These are phyloP conservation scores for Blastomyces emzantsi DNA, from an alignment of 2,329 filamentous ascomycete genomes.

Conservation along the genomic window DNA sequence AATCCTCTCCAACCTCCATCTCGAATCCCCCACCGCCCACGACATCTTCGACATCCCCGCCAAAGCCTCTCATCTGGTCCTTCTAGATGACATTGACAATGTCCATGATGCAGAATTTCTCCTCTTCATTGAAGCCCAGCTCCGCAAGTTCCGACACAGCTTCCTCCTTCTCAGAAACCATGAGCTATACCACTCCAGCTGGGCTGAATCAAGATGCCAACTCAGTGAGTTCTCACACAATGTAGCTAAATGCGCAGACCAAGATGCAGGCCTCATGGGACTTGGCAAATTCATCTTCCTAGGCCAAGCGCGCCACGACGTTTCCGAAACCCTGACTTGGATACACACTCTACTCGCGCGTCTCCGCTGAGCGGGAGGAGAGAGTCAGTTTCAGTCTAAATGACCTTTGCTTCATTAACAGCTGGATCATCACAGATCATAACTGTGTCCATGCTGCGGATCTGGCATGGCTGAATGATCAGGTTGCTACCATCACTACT, in stretches of 20 bases:
- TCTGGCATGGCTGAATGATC: constrained; percentile 33
- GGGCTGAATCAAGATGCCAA: constrained; percentile 20
- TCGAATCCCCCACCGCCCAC: constrained; percentile 43
- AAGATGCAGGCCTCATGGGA: constrained; percentile 6
- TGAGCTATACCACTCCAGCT: constrained; percentile 41
- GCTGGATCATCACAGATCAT: constrained; percentile 30
- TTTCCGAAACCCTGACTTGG: constrained; percentile 35
- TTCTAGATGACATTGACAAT: constrained; percentile 50
- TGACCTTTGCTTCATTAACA: constrained; percentile 44
- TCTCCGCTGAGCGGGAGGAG: constrained; percentile 32
- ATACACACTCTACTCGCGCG: constrained; percentile 44
- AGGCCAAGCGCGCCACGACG: constrained; percentile 33
- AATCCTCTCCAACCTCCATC: constrained; percentile 51
- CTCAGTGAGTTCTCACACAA: constrained; percentile 22
- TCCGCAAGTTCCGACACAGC: constrained; percentile 42
- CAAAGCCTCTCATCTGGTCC: constrained; percentile 43
- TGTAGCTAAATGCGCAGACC: constrained; percentile 14
- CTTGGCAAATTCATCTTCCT: constrained; percentile 35
- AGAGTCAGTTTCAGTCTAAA: constrained; percentile 39
- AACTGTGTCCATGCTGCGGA: constrained; percentile 26
- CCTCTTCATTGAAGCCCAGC: constrained; percentile 42
- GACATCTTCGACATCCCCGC: constrained; percentile 43
- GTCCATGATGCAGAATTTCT: constrained; percentile 37
- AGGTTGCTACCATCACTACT: constrained; percentile 24
- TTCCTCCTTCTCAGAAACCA: constrained; percentile 51